Evolutionary conservation across 2,329 filamentous ascomycete genomes (phyloP), one percentile per base, ranked within the genome.

Genomic region (Rutstroemia sp.): DNA sequence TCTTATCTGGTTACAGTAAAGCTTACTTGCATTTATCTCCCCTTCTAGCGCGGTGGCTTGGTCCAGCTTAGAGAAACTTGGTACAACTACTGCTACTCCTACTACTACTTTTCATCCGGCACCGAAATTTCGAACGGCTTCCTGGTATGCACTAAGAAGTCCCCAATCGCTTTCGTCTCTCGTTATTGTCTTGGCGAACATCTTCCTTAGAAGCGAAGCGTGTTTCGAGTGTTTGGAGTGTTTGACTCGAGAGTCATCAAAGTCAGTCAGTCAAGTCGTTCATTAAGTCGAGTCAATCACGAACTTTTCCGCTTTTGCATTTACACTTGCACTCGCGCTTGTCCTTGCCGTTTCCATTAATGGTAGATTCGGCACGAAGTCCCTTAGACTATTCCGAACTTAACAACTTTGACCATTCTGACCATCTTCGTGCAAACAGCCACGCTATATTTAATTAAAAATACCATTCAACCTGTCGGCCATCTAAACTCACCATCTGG

Each of bases 221-320:
- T 23, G 23, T 36, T 16, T 17, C 23, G 36, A 42, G 46, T 38
- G 40, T 30, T 23, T 23, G 23, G 23, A 23, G 23, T 23, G 23
- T 30, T 55, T 45, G 53, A 55, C 27, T 55, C 39, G 46, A 42
- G 30, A 30, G 42, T 53, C 27, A 30, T 30, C 27, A 30, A 8
- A 30, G 9, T 23, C 23, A 30, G 27, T 30, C 27, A 30, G 10
- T 10, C 27, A 30, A 30, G 27, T 30, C 27, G 10, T 30, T 30
- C 27, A 30, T 10, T 30, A 8, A 30, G 27, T 8, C 27, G 10
- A 30, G 27, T 30, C 27, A 30, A 9, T 30, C 27, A 30, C 8
- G 8, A 30, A 30, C 8, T 30, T 30, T 30, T 8, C 27, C 8
- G 10, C 27, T 30, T 30, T 30, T 40, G 17, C 38, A 40, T 17